Conservation (phyloP, 179 eudicot genomes). For the Carnegiea gigantea region DNA sequence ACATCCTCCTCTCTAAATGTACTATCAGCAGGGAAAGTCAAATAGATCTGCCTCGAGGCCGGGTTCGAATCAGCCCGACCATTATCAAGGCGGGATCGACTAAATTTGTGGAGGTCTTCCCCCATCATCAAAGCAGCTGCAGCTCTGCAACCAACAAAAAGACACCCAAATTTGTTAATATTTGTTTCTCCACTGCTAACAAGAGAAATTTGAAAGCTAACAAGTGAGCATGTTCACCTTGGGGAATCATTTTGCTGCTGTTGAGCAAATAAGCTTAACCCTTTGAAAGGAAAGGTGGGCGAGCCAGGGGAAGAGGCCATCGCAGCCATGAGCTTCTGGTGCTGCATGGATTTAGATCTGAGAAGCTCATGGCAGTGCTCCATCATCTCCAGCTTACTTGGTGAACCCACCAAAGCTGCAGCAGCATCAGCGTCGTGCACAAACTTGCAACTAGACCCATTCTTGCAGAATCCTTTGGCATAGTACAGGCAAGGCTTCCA, state of each 20-base stretch:
- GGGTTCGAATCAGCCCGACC: conserved; percentile 51
- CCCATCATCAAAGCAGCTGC: conserved; percentile 53
- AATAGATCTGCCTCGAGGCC: conserved; percentile 75
- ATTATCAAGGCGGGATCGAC: conserved; percentile 44
- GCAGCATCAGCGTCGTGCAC: conserved; percentile 43
- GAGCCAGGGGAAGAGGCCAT: conserved; percentile 34
- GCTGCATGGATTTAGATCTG: conserved; percentile 69
- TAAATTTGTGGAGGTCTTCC: conserved; percentile 47
- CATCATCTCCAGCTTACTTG: conserved; percentile 54
- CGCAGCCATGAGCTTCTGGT: conserved; percentile 52
- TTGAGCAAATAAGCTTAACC: conserved; percentile 55
- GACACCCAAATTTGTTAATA: not conserved
- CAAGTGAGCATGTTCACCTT: conserved; percentile 26
- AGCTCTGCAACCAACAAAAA: conserved; percentile 15
- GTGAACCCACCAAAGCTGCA: conserved; percentile 36
- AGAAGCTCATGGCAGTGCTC: conserved; percentile 74
- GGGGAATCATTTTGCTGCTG: conserved; percentile 68
- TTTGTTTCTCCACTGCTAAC: not conserved
- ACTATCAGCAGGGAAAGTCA: conserved; percentile 80
- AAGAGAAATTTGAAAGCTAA: not conserved
- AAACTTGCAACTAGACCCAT: conserved; percentile 66
- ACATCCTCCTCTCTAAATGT: conserved; percentile 82
- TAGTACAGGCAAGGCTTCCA: conserved; percentile 80
- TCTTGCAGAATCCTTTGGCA: conserved; percentile 80
- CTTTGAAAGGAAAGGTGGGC: conserved; percentile 50